These are phyloP conservation scores for Coemansia umbellata DNA, from an alignment of 192 early-diverging fungal genomes.

Conservation along the genomic window DNA sequence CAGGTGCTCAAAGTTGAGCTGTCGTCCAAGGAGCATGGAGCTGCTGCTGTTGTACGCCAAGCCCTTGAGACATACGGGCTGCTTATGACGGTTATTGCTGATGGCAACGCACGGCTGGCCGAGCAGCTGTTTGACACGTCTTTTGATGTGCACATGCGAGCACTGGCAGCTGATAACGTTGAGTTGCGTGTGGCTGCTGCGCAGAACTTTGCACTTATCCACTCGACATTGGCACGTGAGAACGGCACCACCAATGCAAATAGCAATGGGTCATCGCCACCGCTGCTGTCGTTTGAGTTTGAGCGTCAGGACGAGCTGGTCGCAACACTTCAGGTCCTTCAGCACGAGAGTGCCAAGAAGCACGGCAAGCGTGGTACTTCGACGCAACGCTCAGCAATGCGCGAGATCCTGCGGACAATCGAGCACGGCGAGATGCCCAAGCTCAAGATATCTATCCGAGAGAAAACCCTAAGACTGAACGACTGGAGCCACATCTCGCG, in stretches of 20 bases:
- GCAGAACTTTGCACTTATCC: conserved; percentile 71
- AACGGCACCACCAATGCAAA: not conserved
- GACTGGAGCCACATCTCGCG: conserved; percentile 54
- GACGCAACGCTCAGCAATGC: conserved; percentile 58
- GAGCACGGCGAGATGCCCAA: conserved; percentile 53
- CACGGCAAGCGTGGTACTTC: conserved; percentile 56
- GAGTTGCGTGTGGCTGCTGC: conserved; percentile 66
- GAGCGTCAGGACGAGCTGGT: conserved; percentile 60
- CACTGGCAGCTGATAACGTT: conserved; percentile 56
- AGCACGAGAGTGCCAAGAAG: conserved; percentile 56
- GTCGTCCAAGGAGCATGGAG: not conserved
- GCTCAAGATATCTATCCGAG: conserved; percentile 53
- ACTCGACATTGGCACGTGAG: conserved; percentile 53
- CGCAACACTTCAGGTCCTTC: conserved; percentile 52
- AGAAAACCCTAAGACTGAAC: conserved; percentile 50
- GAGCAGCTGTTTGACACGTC: conserved; percentile 25
- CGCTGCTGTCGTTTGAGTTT: conserved; percentile 31
- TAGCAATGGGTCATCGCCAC: not conserved
- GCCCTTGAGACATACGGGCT: conserved; percentile 31
- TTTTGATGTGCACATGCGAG: conserved; percentile 45
- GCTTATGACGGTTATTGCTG: conserved; percentile 26
- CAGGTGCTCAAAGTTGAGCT: conserved; percentile 5
- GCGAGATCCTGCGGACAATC: conserved; percentile 63
- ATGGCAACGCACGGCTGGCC: conserved; percentile 12
- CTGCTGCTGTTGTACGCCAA: conserved; percentile 11